A percentile compares a stretch with the other conserved stretches of the same genome.
phyloP scores from a whole-genome alignment of 2,329 filamentous ascomycete species.

The Talaromyces albobiverticillius region DNA sequence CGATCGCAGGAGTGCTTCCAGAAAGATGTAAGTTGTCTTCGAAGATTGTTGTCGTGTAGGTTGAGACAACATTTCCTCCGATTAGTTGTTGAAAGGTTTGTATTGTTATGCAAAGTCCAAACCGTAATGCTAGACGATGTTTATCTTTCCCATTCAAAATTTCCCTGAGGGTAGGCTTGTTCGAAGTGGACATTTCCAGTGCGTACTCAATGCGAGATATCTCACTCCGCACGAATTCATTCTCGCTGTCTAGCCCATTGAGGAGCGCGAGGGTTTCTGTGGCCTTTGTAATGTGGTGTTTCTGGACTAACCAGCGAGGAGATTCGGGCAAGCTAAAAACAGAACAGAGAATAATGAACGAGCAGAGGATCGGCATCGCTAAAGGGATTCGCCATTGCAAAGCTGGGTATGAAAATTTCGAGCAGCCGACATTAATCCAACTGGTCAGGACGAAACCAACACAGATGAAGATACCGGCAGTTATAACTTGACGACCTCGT shows the following conservation, averaged over 20 bases:
- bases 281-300: slow-evolving; percentile 3
- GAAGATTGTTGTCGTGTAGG: slow-evolving; percentile 34
- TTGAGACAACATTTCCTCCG: slow-evolving; percentile 34
- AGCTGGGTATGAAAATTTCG: slow-evolving; percentile 31
- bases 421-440: slow-evolving; percentile 48
- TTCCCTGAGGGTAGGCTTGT: slow-evolving; percentile 18
- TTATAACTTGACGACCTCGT: slow-evolving; percentile 50
- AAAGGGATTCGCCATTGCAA: slow-evolving; percentile 45
- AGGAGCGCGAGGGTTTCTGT: neutral
- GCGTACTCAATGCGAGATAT: slow-evolving; percentile 39
- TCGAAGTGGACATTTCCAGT: slow-evolving; percentile 39
- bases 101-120: slow-evolving; percentile 28
- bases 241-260: slow-evolving; percentile 29
- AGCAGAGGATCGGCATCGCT: slow-evolving; percentile 34
- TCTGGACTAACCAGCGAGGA: slow-evolving; percentile 12
- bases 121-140: slow-evolving; percentile 29
- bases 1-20: slow-evolving; percentile 22
- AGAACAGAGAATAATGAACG: slow-evolving; percentile 36
- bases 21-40: slow-evolving; percentile 28
- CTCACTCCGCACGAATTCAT: slow-evolving; percentile 33
- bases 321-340: slow-evolving; percentile 22
- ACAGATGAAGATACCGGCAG: slow-evolving; percentile 48
- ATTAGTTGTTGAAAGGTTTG: slow-evolving; percentile 37
- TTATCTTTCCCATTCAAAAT: slow-evolving; percentile 34
- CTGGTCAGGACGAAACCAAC: slow-evolving; percentile 45